Base-by-base conservation (phyloP, 2,329 filamentous ascomycete genomes). In the Septoria petroselini region DNA sequence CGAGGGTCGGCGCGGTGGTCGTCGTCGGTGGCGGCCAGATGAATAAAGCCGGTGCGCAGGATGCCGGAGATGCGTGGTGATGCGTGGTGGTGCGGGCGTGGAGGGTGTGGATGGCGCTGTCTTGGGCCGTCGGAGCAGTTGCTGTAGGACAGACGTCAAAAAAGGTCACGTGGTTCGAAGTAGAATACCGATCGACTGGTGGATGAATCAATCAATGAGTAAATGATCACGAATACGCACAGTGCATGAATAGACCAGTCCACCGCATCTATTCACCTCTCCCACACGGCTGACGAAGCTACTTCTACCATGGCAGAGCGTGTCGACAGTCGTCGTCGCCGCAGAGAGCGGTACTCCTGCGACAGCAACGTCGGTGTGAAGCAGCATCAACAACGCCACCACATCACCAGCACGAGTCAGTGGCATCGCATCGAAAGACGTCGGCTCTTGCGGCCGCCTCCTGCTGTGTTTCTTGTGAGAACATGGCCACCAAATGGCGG, bases 31-130 rank as follows among this genome's bases (percentile, higher is more conserved):
- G 30, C 18, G 23, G 41, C 42, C 19, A 39, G 41, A 51, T 50
- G 31, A 35, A 51, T 51, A 38, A 29, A 51, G 34, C 29, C 42
- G 30, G 42, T 41, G 31, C 37, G 29, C 21, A n/a, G 11, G 27
- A 12, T 42, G 31, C 19, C 25, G 37, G 37, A 41, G 8, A 23
- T 31, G 40, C 40, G 40, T 34, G 27, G 19, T 21, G 39, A 45
- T 42, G 40, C 40, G 40, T 33, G 40, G 18, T 30, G 25, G 23
- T 15, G 23, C 23, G 27, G 40, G 8, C 25, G 40, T 18, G 9
- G 4, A 35, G 33, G 15, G 33, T 8, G 15, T 15, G 17, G 23
- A 39, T 39, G 18, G 37, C 31, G 23, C n/a, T 45, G 19, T 18
- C 42, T 23, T 45, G 42, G 19, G 15, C 33, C 8, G 14, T 8